Evolutionary conservation across 202 grass and related monocot species (phyloP).

Genomic region (Musa balbisiana): DNA sequence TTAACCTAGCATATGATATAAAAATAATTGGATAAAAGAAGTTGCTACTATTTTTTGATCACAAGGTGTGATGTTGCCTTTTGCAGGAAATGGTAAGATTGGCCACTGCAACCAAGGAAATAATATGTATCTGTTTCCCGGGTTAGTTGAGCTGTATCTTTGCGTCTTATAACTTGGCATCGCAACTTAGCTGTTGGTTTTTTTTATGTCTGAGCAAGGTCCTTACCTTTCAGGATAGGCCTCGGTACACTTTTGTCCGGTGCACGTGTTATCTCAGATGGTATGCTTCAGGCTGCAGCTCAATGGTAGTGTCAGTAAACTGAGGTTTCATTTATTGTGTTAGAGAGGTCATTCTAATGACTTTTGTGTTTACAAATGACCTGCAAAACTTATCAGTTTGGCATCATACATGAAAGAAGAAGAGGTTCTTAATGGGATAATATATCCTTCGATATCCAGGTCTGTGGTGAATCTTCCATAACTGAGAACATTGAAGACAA

Average conservation of each 20-base stretch:
- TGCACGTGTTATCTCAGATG: constrained; percentile 79
- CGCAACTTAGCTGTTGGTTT: constrained; percentile 11
- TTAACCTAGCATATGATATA: not conserved
- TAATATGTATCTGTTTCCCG: constrained; percentile 99
- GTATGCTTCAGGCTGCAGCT: constrained; percentile 91
- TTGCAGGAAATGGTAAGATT: constrained; percentile 73
- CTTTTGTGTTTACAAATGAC: not conserved
- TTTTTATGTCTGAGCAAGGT: not conserved
- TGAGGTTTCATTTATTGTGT: not conserved
- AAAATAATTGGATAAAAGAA: not conserved
- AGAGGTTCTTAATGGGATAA: constrained; percentile 74
- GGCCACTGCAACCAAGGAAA: constrained; percentile 99
- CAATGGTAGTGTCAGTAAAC: constrained; percentile 54
- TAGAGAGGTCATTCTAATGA: constrained; percentile 1
- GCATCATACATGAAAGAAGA: constrained; percentile 96
- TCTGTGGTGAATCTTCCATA: constrained; percentile 17
- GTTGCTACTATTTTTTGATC: not conserved
- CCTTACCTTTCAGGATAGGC: constrained; percentile 56
- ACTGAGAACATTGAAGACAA: not conserved
- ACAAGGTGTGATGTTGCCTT: constrained; percentile 17
- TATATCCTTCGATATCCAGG: constrained; percentile 93
- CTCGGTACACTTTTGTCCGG: constrained; percentile 96
- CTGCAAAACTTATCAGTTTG: constrained; percentile 35
- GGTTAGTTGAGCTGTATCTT: constrained; percentile 44
- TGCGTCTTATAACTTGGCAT: constrained; percentile 9